Evolutionary conservation across 768 basidiomycete species (phyloP).

Genomic region (Suillus cothurnatus): DNA sequence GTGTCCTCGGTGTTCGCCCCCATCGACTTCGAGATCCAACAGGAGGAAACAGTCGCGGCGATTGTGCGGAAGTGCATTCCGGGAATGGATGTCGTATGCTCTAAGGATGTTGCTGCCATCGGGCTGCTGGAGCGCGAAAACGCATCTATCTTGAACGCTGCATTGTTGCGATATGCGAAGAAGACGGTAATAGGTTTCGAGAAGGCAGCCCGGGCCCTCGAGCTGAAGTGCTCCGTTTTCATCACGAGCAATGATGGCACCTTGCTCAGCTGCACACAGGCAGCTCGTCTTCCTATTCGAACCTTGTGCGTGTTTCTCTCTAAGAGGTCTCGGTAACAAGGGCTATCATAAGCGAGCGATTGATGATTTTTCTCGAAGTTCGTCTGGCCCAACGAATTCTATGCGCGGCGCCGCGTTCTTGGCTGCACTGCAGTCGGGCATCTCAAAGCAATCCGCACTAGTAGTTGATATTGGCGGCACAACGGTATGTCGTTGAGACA

Average conservation of each 20-base stretch:
- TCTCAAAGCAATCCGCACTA: conserved; percentile 41
- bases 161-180: conserved; percentile 59
- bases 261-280: conserved; percentile 48
- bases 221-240: conserved; percentile 51
- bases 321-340: conserved; percentile 18
- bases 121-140: conserved; percentile 69
- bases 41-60: conserved; percentile 49
- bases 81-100: conserved; percentile 51
- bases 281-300: conserved; percentile 59
- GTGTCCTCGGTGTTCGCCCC: conserved; percentile 52
- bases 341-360: conserved; percentile 4
- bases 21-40: conserved; percentile 44
- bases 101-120: conserved; percentile 58
- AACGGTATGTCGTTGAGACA: conserved; percentile 36
- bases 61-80: conserved; percentile 44
- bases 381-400: conserved; percentile 65
- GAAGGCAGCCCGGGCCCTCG: conserved; percentile 48
- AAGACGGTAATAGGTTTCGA: conserved; percentile 57
- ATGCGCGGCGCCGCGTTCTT: conserved; percentile 71
- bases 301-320: conserved; percentile 46
- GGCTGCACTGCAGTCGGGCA: conserved; percentile 41
- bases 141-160: conserved; percentile 67
- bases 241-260: conserved; percentile 66
- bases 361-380: conserved; percentile 25
- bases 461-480: conserved; percentile 71